Percentiles rank a stretch among this genome's conserved stretches.
Conservation (phyloP, 306 rosid genomes). For the Acacia melanoxylon region DNA sequence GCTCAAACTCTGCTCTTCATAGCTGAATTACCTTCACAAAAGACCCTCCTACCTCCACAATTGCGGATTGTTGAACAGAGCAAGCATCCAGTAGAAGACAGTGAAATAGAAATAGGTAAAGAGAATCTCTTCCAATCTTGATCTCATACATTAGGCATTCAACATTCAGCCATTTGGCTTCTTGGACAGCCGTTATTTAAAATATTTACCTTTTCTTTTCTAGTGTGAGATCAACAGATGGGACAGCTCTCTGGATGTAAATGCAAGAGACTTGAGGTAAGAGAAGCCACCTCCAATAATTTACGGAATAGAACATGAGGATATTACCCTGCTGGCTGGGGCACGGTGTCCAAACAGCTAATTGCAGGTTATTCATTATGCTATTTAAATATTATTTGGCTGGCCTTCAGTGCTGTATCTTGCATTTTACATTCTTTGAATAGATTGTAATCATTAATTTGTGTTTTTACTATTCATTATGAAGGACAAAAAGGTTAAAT, state of each 20-base stretch:
- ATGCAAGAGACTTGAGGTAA: background rate
- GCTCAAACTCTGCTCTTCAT: conserved; percentile 90
- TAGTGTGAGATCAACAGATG: conserved; percentile 29
- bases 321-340: conserved; percentile 10
- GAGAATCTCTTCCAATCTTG: conserved; percentile 29
- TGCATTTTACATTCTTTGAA: conserved; percentile 25
- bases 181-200: background rate
- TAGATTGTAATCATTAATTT: conserved; percentile 15
- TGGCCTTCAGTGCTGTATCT: background rate
- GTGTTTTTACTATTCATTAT: conserved; percentile 13
- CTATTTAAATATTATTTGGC: conserved; percentile 17
- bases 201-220: conserved; percentile 4
- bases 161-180: conserved; percentile 19
- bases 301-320: conserved; percentile 7
- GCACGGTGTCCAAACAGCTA: conserved; percentile 8
- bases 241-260: conserved; percentile 23
- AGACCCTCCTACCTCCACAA: conserved; percentile 58
- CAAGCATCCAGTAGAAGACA: conserved; percentile 40
- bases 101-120: conserved; percentile 24
- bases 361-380: conserved; percentile 17
- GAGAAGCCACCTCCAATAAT: conserved; percentile 23
- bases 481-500: background rate
- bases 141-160: conserved; percentile 15
- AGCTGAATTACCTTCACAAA: conserved; percentile 90
- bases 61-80: conserved; percentile 41